Percentiles rank a stretch among this genome's conserved stretches.
These are phyloP conservation scores for Aspergillus ochraceus DNA, from an alignment of 2,329 filamentous ascomycete genomes.

Conservation along the genomic window DNA sequence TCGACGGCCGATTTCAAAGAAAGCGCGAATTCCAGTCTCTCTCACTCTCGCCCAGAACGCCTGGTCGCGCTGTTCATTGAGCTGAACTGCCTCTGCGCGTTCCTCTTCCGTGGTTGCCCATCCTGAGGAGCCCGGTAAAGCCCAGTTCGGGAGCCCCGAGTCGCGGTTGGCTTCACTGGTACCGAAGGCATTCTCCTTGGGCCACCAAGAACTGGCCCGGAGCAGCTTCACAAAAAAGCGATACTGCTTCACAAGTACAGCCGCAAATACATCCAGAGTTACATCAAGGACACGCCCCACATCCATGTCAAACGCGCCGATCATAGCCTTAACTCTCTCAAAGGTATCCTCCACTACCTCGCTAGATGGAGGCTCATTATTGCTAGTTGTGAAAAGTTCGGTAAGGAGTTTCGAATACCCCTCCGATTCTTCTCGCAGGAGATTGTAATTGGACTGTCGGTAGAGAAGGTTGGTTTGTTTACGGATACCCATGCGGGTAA, in stretches of 20 bases:
- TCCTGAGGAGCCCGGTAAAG: constrained; percentile 67
- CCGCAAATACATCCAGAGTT: constrained; percentile 90
- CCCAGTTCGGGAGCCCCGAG: constrained; percentile 79
- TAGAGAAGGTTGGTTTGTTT: constrained; percentile 93
- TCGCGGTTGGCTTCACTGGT: constrained; percentile 36
- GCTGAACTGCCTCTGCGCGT: constrained; percentile 55
- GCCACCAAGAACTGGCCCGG: constrained; percentile 95
- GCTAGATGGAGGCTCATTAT: constrained; percentile 68
- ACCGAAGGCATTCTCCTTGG: constrained; percentile 60
- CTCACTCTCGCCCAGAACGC: constrained; percentile 81
- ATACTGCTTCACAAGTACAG: constrained; percentile 87
- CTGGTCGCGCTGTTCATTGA: constrained; percentile 66
- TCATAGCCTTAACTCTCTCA: constrained; percentile 87
- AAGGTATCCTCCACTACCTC: constrained; percentile 83
- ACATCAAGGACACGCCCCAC: constrained; percentile 93
- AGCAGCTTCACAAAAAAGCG: constrained; percentile 94
- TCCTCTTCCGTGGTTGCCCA: constrained; percentile 70
- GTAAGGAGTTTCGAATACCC: constrained; percentile 96
- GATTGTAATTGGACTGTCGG: constrained; percentile 93
- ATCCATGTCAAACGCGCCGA: constrained; percentile 95
- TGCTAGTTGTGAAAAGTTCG: constrained; percentile 88
- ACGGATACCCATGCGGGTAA: constrained; percentile 77
- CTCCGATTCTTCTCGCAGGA: constrained; percentile 91
- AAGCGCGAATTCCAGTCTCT: constrained; percentile 74
- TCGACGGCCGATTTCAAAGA: constrained; percentile 82